Conservation (phyloP, 805 yeast species). For the Zygoascus biomembranicola region DNA sequence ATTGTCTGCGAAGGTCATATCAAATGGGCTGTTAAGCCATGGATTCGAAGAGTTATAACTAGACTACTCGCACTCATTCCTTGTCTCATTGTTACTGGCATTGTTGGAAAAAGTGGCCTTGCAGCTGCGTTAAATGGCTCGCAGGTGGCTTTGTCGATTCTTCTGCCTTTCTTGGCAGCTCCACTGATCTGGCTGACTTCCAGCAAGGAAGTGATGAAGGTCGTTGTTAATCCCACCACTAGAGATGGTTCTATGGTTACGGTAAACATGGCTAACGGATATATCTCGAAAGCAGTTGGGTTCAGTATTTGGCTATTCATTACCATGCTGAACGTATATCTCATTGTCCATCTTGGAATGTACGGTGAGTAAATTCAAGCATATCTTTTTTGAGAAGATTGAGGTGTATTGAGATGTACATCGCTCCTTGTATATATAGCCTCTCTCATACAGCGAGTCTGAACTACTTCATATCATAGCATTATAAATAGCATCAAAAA, state of each 20-base stretch:
- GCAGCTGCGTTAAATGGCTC: constrained; percentile 70
- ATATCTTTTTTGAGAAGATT: no score
- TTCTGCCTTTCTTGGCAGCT: constrained; percentile 76
- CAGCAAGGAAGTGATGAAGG: constrained; percentile 54
- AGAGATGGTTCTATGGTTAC: constrained; percentile 1
- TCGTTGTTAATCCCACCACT: constrained; percentile 2
- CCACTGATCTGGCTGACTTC: constrained; percentile 81
- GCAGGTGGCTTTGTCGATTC: constrained; percentile 74
- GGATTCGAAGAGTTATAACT: constrained; percentile 71
- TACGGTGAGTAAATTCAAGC: constrained; percentile 6
- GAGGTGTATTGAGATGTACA: not conserved
- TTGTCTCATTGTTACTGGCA: constrained; percentile 60
- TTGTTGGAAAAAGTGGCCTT: constrained; percentile 68
- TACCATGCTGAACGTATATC: constrained; percentile 60
- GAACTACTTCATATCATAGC: not conserved
- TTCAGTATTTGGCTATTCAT: constrained; percentile 62
- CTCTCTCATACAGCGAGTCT: no score
- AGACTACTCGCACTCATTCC: constrained; percentile 76
- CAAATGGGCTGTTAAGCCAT: constrained; percentile 71
- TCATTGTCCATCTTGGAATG: constrained; percentile 40
- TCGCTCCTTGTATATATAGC: not conserved
- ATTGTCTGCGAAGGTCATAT: constrained; percentile 87
- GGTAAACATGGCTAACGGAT: constrained; percentile 36
- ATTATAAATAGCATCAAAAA: not conserved
- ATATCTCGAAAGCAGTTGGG: constrained; percentile 46